These are phyloP conservation scores for Sporothrix brasiliensis DNA, from an alignment of 2,329 filamentous ascomycete genomes.

Conservation along the genomic window DNA sequence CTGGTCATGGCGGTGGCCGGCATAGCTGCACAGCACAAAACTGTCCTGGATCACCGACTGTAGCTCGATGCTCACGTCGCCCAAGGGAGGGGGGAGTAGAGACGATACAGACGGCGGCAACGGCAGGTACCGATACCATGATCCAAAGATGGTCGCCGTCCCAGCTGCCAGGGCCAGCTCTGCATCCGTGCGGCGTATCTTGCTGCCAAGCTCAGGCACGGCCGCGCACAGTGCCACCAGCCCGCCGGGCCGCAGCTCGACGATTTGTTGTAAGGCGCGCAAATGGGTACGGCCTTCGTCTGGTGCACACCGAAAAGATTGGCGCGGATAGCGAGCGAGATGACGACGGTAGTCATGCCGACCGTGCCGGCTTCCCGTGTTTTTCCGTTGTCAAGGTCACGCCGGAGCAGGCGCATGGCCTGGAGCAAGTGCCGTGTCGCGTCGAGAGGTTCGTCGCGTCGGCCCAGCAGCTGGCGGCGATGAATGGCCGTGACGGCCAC, in stretches of 20 bases:
- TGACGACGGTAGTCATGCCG: background rate
- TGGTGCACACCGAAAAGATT: background rate
- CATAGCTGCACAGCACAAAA: slow-evolving; percentile 12
- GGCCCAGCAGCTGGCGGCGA: slow-evolving; percentile 16
- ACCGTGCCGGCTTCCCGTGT: background rate
- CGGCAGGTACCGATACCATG: background rate
- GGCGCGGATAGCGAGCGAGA: slow-evolving; percentile 25
- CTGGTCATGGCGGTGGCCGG: background rate
- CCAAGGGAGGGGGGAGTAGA: background rate
- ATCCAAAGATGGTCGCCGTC: slow-evolving; percentile 20
- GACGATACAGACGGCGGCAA: background rate
- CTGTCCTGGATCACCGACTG: background rate
- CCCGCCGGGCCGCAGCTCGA: slow-evolving; percentile 11
- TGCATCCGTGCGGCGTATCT: slow-evolving; percentile 8
- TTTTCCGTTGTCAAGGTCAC: background rate
- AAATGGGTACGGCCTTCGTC: slow-evolving; percentile 15
- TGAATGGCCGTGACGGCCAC: slow-evolving; percentile 21
- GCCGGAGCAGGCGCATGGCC: slow-evolving; percentile 21
- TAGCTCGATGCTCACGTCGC: background rate
- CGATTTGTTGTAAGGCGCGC: background rate
- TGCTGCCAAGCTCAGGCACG: slow-evolving; percentile 22
- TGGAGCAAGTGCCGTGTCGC: slow-evolving; percentile 19
- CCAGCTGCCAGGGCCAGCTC: slow-evolving; percentile 7
- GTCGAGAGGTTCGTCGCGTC: slow-evolving; percentile 17
- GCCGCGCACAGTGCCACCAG: slow-evolving; percentile 17